Conservation (phyloP, 441 rosid genomes). For the Gossypium schwendimanii region DNA sequence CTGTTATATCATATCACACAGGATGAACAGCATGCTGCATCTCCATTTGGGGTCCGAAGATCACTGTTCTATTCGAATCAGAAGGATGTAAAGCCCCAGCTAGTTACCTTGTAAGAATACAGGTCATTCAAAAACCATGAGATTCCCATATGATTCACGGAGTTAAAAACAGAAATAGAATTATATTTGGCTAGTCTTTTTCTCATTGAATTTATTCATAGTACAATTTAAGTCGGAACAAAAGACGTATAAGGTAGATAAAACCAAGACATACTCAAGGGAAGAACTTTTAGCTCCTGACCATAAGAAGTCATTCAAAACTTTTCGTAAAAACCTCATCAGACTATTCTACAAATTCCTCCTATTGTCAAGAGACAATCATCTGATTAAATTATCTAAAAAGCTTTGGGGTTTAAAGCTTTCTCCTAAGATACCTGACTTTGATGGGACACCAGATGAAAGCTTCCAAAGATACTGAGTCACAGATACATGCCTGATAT, state of each 20-base stretch:
- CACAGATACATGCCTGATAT: slow-evolving; percentile 12
- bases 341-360: slow-evolving; percentile 24
- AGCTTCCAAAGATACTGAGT: slow-evolving; percentile 14
- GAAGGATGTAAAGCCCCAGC: neutral
- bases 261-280: neutral
- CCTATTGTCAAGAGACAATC: slow-evolving; percentile 5
- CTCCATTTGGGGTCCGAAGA: neutral
- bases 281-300: slow-evolving; percentile 6
- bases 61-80: neutral
- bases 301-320: slow-evolving; percentile 17
- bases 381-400: slow-evolving; percentile 1
- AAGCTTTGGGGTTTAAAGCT: slow-evolving; percentile 15
- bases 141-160: neutral
- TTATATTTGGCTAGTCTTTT: neutral
- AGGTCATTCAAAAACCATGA: neutral
- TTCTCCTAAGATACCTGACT: slow-evolving; percentile 13
- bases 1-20: neutral
- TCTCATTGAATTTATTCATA: neutral
- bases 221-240: neutral
- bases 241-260: neutral
- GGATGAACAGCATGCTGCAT: neutral
- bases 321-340: slow-evolving; percentile 13
- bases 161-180: neutral
- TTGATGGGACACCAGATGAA: slow-evolving; percentile 12
- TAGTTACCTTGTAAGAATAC: neutral